Evolutionary conservation across 352 stramenopile species (phyloP).

Genomic region (Globisporangium polare): DNA sequence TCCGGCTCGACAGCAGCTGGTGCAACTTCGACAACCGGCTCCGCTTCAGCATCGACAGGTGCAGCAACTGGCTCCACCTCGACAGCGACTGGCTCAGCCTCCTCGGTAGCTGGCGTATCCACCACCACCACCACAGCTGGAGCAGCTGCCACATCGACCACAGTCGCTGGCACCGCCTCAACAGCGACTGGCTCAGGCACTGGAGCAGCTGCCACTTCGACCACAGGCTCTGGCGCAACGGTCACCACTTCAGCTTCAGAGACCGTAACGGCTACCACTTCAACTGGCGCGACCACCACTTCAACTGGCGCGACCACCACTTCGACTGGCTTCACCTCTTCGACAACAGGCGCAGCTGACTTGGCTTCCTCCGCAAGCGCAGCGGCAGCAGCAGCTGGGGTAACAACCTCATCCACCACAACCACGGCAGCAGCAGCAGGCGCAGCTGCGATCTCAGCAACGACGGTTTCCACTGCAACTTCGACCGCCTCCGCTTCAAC

Average conservation of each 20-base stretch:
- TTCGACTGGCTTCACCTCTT: constrained; percentile 2
- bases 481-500: background rate
- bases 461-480: constrained; percentile 2
- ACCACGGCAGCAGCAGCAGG: background rate
- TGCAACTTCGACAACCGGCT: constrained; percentile 4
- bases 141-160: background rate
- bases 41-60: background rate
- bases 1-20: too few relatives aligned
- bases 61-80: background rate
- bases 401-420: constrained; percentile 5
- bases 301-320: background rate
- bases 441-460: constrained; percentile 1
- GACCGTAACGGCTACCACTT: background rate
- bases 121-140: background rate
- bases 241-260: too few relatives aligned
- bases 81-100: too few relatives aligned
- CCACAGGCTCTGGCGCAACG: background rate
- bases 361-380: constrained; percentile 1
- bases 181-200: too few relatives aligned
- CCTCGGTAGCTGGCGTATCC: too few relatives aligned
- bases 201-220: too few relatives aligned
- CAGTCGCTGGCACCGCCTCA: background rate
- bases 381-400: background rate
- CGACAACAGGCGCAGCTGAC: background rate
- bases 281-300: background rate